phyloP scores from a whole-genome alignment of 352 stramenopile species.

The Peronosclerospora sorghi region DNA sequence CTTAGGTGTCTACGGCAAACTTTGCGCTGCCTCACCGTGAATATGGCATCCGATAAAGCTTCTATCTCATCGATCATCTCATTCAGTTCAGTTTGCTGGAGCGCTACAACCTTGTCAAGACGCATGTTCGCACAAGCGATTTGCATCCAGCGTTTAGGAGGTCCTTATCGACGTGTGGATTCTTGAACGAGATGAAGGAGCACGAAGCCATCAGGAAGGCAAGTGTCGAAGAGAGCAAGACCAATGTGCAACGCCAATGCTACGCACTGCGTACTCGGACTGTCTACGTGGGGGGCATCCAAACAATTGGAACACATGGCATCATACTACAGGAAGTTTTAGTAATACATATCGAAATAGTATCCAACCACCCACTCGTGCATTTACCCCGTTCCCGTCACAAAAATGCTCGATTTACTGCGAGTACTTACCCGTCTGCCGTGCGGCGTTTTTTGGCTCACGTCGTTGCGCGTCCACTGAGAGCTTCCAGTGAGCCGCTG shows the following conservation, averaged over 20 bases:
- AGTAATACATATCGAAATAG: no score
- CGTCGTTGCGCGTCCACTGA: constrained; percentile 43
- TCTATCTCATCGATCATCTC: no score
- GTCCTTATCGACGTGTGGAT: constrained; percentile 41
- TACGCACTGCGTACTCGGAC: constrained; percentile 3
- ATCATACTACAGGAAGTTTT: no score
- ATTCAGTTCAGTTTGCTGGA: constrained; percentile 46
- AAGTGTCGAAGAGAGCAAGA: constrained; percentile 5
- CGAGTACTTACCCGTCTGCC: constrained; percentile 11
- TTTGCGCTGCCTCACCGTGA: no score
- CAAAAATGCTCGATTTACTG: constrained; percentile 16
- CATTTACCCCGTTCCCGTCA: constrained; percentile 8
- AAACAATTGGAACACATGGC: constrained; percentile 8
- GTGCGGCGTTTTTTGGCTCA: constrained; percentile 7
- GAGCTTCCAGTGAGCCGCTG: constrained; percentile 52
- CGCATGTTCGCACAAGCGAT: constrained; percentile 13
- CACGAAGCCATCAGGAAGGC: constrained; percentile 10
- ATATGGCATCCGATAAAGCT: no score
- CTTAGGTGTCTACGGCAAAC: no score
- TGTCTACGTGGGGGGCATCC: constrained; percentile 5
- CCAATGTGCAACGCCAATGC: constrained; percentile 1
- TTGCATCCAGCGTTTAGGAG: constrained; percentile 36
- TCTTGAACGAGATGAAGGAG: constrained; percentile 12
- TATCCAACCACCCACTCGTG: no score
- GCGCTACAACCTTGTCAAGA: constrained; percentile 18